Conservation (phyloP, 257 asterid species). For the Eustoma russellianum region DNA sequence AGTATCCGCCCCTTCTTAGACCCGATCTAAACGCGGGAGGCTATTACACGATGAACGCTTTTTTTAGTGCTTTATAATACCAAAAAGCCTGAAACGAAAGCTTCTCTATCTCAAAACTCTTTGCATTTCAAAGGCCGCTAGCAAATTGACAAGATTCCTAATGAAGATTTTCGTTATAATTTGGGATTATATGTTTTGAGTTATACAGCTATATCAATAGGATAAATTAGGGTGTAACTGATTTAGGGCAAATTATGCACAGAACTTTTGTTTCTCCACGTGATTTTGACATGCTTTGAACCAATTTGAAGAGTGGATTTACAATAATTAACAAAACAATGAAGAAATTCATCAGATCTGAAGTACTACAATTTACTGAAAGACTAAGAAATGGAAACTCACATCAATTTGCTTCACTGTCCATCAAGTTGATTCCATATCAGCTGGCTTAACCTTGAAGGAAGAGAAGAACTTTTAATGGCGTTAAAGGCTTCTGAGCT, state of each 20-base stretch:
- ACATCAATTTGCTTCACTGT: constrained; percentile 15
- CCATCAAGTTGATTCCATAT: constrained; percentile 13
- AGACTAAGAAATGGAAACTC: constrained; percentile 18
- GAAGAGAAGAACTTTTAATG: neutral
- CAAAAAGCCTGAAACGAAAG: no score
- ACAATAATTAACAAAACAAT: neutral
- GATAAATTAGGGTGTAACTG: constrained; percentile 7
- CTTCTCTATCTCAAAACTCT: no score
- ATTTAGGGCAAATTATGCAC: constrained; percentile 5
- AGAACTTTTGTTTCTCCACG: neutral
- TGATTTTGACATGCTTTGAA: neutral
- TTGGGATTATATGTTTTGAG: neutral
- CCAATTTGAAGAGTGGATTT: constrained; percentile 1
- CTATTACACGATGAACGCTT: no score
- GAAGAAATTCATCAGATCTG: neutral
- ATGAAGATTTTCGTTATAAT: neutral
- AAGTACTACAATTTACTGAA: neutral
- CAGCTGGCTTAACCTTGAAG: constrained; percentile 3
- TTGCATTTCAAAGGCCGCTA: no score
- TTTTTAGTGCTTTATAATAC: no score
- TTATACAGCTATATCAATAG: neutral
- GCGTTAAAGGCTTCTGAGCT: constrained; percentile 3
- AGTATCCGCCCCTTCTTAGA: no score
- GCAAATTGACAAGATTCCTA: neutral
- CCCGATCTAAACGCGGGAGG: no score